These are phyloP conservation scores for Cardiospermum halicacabum DNA, from an alignment of 345 rosid species.

Conservation along the genomic window DNA sequence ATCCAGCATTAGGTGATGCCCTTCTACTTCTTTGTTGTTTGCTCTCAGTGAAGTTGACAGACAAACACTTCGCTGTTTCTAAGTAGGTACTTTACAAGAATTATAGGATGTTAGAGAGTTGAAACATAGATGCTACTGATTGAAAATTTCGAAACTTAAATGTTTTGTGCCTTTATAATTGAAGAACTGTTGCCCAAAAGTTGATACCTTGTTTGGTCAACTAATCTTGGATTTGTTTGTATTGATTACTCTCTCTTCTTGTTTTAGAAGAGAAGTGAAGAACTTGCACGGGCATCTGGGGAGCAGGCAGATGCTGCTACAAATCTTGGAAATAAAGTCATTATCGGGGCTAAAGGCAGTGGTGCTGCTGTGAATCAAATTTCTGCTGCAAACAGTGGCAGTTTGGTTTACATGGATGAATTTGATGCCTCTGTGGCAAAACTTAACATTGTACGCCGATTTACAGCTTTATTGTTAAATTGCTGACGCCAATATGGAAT, in stretches of 20 bases:
- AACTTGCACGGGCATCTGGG: slow-evolving; percentile 58
- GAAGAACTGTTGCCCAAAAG: not conserved
- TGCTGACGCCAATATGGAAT: slow-evolving; percentile 6
- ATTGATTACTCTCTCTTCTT: slow-evolving; percentile 12
- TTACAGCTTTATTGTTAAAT: slow-evolving; percentile 3
- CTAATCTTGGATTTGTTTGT: not conserved
- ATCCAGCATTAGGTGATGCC: not conserved
- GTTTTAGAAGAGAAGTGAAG: slow-evolving; percentile 64
- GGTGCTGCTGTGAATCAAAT: slow-evolving; percentile 23
- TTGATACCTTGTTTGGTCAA: too few relatives aligned
- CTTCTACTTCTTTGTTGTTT: not conserved
- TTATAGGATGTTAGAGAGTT: not conserved
- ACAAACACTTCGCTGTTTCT: not conserved
- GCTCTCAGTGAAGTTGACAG: not conserved
- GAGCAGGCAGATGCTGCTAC: slow-evolving; percentile 55
- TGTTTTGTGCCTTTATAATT: not conserved
- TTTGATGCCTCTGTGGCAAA: slow-evolving; percentile 69
- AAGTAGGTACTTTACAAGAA: not conserved
- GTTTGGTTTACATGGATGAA: slow-evolving; percentile 54
- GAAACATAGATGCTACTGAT: not conserved
- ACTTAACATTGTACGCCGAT: slow-evolving; percentile 65
- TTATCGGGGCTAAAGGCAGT: slow-evolving; percentile 53
- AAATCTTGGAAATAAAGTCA: slow-evolving; percentile 39
- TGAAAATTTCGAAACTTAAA: not conserved
- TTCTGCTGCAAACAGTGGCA: slow-evolving; percentile 31